Conservation (phyloP, 768 basidiomycete genomes). For the Termitomyces sp. region DNA sequence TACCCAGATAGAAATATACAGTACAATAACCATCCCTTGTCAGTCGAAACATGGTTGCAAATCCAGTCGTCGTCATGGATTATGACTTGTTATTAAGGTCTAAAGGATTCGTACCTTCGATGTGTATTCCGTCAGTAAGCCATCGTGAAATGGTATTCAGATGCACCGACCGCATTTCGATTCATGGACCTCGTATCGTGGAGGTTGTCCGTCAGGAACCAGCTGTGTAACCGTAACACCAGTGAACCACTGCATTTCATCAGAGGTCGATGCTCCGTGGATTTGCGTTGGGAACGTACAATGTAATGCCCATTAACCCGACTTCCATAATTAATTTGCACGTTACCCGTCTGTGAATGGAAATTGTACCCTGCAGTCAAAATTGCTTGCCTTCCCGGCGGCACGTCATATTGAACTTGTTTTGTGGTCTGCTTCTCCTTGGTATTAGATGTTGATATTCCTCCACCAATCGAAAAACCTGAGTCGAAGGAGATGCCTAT, state of each 20-base stretch:
- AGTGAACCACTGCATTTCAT: slow-evolving; percentile 7
- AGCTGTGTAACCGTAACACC: slow-evolving; percentile 4
- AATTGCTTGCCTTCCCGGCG: slow-evolving; percentile 9
- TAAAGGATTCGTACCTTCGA: background rate
- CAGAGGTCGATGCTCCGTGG: background rate
- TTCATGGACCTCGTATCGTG: slow-evolving; percentile 7
- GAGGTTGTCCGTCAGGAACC: slow-evolving; percentile 1
- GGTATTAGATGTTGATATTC: slow-evolving; percentile 1
- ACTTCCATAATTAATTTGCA: slow-evolving; percentile 10
- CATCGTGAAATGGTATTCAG: background rate
- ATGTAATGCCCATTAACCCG: slow-evolving; percentile 8
- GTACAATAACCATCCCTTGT: background rate
- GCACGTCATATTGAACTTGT: slow-evolving; percentile 2
- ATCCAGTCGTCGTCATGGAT: background rate
- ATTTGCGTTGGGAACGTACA: background rate
- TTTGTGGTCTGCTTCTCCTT: background rate
- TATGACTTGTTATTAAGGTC: slow-evolving; percentile 1
- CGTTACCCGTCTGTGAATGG: slow-evolving; percentile 9
- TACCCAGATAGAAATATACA: background rate
- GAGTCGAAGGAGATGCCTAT: slow-evolving; percentile 5
- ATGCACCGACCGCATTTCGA: slow-evolving; percentile 5
- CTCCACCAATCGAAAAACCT: slow-evolving; percentile 9
- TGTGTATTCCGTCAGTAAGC: background rate
- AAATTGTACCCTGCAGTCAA: slow-evolving; percentile 6
- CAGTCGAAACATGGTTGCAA: background rate